Base-by-base conservation (phyloP, 345 rosid genomes). In the rapeseed (Brassica napus) region DNA sequence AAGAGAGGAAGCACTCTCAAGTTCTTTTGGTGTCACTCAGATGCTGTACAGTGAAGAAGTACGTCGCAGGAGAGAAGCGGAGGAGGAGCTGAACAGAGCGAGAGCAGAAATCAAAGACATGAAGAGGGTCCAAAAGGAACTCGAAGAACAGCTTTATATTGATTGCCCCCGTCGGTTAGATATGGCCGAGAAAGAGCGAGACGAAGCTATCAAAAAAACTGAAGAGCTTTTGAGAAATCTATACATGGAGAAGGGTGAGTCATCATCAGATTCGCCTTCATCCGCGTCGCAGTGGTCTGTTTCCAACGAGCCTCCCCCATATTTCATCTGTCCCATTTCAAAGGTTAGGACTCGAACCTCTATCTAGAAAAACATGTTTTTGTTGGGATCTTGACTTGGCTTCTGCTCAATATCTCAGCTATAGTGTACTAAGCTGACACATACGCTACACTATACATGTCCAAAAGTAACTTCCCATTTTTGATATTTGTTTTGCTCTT, bases 301-400 rank as follows among this genome's bases (percentile, higher is more conserved):
- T 72, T 76, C 83, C 26, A 30, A 76, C 8, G 83, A 81, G 76
- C 66, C 82, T 74, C 84, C 86, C 4, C 62, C 80, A 66, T 81
- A 76, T 64, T 84, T 84, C 80, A 42, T 72, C 24, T 84, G 86
- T 34, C 86, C 86, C 81, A 84, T 84, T 61, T 78, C 83, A 75
- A 79, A 75, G 84, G 86, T 78, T 16, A 71, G 79, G 42, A 47
- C 59, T 61, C 65, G 9, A 15, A 37, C 72, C 37, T 70, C 42
- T 37, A 63, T 31, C 24, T 14, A 30, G 21, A 4, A 14, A 62
- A 14, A 23, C 63, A 6, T 73, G 73, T 52, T 59, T 64, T 16
- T 1, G 16, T 7, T 18, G 15, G 24, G 64, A 34, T 52, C 54
- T 72, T 65, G 42, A 78, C 54, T 66, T 66, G 59, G 35, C 54